Base-by-base conservation (phyloP, 1,284 basidiomycete species). In the Tilletia setariae region DNA sequence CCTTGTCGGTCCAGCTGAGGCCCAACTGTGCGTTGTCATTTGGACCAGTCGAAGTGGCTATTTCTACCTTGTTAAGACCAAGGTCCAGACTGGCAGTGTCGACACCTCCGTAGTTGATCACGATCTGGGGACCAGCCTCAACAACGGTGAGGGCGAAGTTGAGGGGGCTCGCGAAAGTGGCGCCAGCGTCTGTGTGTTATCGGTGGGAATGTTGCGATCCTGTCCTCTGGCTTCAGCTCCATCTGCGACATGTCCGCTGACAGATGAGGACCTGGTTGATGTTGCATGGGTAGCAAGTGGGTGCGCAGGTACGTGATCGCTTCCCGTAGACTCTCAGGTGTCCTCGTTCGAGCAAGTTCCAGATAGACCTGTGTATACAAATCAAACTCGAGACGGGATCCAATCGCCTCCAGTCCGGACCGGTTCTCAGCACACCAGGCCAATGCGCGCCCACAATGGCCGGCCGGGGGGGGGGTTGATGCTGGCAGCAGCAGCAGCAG, bases 401-500 rank as follows among this genome's bases (percentile, higher is more conserved):
- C 93, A 78, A 90, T 88, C 85, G 97, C 98, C 69, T 92, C 89
- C 67, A 98, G 86, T 8, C 91, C 90, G 35, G 89, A 88, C 82
- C 95, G 92, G 84, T 99, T 97, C 86, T 99, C 96, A 69, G 88
- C 92, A 77, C 94, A 98, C 95, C 95, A 99, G 16, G 89, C 87
- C 53, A 99, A 85, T 4, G 94, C 95, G 82, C 94, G 91, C 0
- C 89, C 85, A 75, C 93, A 93, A 78, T 21, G 89, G 4, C 68
- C 1, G 21, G 8, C 15, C 28, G n/a, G n/a, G n/a, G n/a, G n/a
- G n/a, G n/a, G n/a, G n/a, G n/a, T n/a, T n/a, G n/a, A n/a, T n/a
- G n/a, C n/a, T n/a, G n/a, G n/a, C n/a, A n/a, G n/a, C n/a, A n/a
- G n/a, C n/a, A n/a, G n/a, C n/a, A n/a, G n/a, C n/a, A n/a, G n/a